These are phyloP conservation scores for Penium margaritaceum DNA, from an alignment of 139 green algal species.

Conservation along the genomic window DNA sequence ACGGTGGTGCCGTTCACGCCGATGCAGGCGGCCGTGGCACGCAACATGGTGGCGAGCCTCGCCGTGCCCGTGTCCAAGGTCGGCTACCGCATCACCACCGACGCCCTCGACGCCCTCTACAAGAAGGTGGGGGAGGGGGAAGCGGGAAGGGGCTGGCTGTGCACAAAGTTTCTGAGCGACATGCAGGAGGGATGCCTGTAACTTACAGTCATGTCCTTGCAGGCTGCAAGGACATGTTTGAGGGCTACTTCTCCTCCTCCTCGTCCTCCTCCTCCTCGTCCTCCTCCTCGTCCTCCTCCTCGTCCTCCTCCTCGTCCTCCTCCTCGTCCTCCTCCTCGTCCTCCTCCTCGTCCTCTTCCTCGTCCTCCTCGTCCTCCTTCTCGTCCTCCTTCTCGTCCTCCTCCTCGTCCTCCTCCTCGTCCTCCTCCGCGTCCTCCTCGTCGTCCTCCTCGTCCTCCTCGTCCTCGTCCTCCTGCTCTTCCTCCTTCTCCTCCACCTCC, in stretches of 20 bases:
- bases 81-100: conserved; percentile 77
- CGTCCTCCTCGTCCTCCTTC: not conserved
- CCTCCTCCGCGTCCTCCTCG: not conserved
- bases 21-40: conserved; percentile 78
- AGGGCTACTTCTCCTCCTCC: too few relatives aligned
- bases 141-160: not conserved
- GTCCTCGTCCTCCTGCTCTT: too few relatives aligned
- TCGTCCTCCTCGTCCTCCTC: too few relatives aligned
- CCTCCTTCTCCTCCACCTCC: too few relatives aligned
- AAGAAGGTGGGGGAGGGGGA: conserved; percentile 53
- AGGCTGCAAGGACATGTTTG: too few relatives aligned
- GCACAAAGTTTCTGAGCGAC: not conserved
- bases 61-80: conserved; percentile 89
- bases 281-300: not conserved
- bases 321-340: not conserved
- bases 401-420: not conserved
- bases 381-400: not conserved
- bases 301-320: not conserved
- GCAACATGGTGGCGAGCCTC: conserved; percentile 87
- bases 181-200: too few relatives aligned
- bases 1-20: conserved; percentile 63
- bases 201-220: too few relatives aligned
- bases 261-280: not conserved
- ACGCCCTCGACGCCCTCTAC: conserved; percentile 88
- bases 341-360: not conserved